Conservation (phyloP, 1,284 basidiomycete species). For the Fomitopsis schrenkii region DNA sequence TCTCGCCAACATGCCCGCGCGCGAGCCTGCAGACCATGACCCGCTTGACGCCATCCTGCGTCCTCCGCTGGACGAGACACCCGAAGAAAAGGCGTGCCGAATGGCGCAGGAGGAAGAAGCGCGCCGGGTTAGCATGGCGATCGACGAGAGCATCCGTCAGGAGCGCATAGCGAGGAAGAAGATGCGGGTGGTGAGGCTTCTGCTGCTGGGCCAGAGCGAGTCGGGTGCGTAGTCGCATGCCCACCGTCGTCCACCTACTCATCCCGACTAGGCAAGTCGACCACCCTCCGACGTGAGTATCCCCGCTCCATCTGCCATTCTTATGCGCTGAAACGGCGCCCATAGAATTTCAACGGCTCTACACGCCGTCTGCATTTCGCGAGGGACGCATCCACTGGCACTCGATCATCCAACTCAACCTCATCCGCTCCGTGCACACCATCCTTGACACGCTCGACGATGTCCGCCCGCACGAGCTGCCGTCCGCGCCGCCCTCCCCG, state of each 20-base stretch:
- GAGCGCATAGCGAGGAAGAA: constrained; percentile 43
- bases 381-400: constrained; percentile 75
- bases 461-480: constrained; percentile 27
- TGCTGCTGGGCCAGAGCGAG: constrained; percentile 73
- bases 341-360: constrained; percentile 73
- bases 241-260: not conserved
- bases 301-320: not conserved
- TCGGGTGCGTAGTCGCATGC: constrained; percentile 45
- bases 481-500: constrained; percentile 11
- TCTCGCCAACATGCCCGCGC: constrained; percentile 47
- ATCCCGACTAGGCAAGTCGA: constrained; percentile 46
- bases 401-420: constrained; percentile 74
- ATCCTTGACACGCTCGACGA: constrained; percentile 63
- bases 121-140: constrained; percentile 53
- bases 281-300: constrained; percentile 66
- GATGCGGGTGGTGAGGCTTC: constrained; percentile 53
- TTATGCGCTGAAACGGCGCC: not conserved
- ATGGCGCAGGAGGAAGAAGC: constrained; percentile 60
- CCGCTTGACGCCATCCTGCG: constrained; percentile 60
- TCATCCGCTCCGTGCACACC: constrained; percentile 69
- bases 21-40: constrained; percentile 45
- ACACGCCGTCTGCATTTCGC: constrained; percentile 72
- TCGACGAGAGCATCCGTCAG: constrained; percentile 44
- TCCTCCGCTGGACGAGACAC: constrained; percentile 60
- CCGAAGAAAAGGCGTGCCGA: constrained; percentile 46